phyloP scores from a whole-genome alignment of 2,329 filamentous ascomycete species.

The Colletotrichum sp. region DNA sequence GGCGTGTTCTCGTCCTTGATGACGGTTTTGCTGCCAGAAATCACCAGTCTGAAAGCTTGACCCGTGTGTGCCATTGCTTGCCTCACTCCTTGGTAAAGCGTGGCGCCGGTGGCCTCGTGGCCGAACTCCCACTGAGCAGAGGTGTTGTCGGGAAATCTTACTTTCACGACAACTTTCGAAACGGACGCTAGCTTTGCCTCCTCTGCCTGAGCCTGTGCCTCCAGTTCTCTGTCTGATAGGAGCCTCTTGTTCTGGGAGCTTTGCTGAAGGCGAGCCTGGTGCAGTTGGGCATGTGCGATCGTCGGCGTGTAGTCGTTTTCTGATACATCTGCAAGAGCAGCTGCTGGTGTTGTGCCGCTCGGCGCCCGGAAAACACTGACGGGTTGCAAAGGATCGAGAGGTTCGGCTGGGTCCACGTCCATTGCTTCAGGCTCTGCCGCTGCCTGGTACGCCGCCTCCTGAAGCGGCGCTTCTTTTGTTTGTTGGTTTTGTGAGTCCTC shows the following conservation, averaged over 20 bases:
- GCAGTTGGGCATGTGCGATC: slow-evolving; percentile 76
- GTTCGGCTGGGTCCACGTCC: slow-evolving; percentile 27
- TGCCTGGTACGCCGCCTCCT: neutral
- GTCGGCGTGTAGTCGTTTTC: slow-evolving; percentile 80
- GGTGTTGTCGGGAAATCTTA: slow-evolving; percentile 88
- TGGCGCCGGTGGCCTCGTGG: slow-evolving; percentile 69
- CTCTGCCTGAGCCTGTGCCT: slow-evolving; percentile 69
- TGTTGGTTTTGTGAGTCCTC: neutral
- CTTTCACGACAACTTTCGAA: slow-evolving; percentile 73
- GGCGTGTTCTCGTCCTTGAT: slow-evolving; percentile 52
- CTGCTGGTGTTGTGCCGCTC: slow-evolving; percentile 73
- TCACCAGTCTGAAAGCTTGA: slow-evolving; percentile 75
- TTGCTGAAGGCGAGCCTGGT: slow-evolving; percentile 70
- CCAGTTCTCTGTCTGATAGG: slow-evolving; percentile 81
- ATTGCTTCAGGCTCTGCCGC: slow-evolving; percentile 26
- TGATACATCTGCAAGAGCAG: slow-evolving; percentile 69
- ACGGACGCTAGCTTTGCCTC: slow-evolving; percentile 70
- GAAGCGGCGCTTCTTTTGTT: neutral
- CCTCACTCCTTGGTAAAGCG: slow-evolving; percentile 77
- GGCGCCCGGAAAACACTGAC: slow-evolving; percentile 82
- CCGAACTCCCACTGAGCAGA: slow-evolving; percentile 76
- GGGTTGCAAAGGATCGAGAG: slow-evolving; percentile 47
- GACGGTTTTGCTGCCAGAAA: slow-evolving; percentile 58
- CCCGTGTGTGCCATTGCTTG: slow-evolving; percentile 69
- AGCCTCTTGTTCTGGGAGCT: slow-evolving; percentile 76